Base-by-base conservation (phyloP, 306 rosid genomes). In the Dryas alaskensis region DNA sequence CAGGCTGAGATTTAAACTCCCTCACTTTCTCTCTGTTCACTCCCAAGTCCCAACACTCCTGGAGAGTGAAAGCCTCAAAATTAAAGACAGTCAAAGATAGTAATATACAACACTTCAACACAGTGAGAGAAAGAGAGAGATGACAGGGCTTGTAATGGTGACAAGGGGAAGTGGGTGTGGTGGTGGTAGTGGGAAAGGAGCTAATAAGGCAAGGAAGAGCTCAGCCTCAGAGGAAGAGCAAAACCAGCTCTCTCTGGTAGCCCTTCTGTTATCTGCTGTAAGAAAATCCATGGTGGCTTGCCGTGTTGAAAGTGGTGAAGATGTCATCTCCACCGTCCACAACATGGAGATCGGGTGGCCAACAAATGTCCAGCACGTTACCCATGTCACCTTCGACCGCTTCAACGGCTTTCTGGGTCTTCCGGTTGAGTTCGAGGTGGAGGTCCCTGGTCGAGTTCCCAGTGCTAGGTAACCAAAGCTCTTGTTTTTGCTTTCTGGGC, bases 271-370 rank as follows among this genome's bases (percentile, higher is more conserved):
- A 31, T 83, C 92, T 3, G 97, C 97, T 9, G 73, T 90, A 6
- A 90, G 98, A 73, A 95, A 92, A 76, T 95, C 99, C 0, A 87
- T 92, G 99, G 97, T 92, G 39, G 79, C 96, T 12, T 95, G 97
- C 76, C 85, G 85, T 16, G 92, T 89, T 10, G 90, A 91, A 25
- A 73, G 88, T 4, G 76, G 85, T 6, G 90, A 89, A 13, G 97
- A 91, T 2, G 90, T 86, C 0, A 87, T 89, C 80, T 91, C 95
- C 25, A 42, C 89, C 77, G 92, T 91, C 11, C 85, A 87, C 55
- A 84, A 83, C 44, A 82, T 88, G 86, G 98, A 95, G 75, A 92
- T 90, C 55, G 99, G 97, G 27, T 94, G 97, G 92, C 99, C 99
- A 1, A 94, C 97, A 0, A 81, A 94, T 70, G 97, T 94, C 37